These are phyloP conservation scores for Phytophthora sp. DNA, from an alignment of 352 stramenopile species.

Conservation along the genomic window DNA sequence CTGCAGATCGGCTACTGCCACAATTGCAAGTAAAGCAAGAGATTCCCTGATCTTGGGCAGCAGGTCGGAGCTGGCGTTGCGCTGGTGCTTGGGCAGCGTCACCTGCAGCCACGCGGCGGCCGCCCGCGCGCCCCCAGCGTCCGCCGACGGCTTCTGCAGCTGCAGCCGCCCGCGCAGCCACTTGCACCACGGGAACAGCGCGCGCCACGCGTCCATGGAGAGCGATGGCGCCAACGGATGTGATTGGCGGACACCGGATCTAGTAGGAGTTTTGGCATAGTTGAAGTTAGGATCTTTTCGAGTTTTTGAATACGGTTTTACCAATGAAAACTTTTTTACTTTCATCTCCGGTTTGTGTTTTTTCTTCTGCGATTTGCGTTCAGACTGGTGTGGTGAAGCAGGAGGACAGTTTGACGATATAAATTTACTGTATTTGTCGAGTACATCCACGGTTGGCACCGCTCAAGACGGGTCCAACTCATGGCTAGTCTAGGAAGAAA, in stretches of 20 bases:
- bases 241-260: too few relatives aligned
- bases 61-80: conserved; percentile 21
- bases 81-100: conserved; percentile 36
- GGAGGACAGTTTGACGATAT: too few relatives aligned
- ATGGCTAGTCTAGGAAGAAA: conserved; percentile 51
- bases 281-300: too few relatives aligned
- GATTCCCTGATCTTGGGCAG: conserved; percentile 35
- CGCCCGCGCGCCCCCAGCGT: too few relatives aligned
- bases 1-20: conserved; percentile 22
- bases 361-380: too few relatives aligned
- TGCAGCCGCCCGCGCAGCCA: conserved; percentile 35
- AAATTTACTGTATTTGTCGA: conserved; percentile 7
- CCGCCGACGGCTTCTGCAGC: conserved; percentile 15
- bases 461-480: neutral
- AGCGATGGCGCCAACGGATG: conserved; percentile 10
- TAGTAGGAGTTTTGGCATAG: too few relatives aligned
- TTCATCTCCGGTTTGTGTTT: too few relatives aligned
- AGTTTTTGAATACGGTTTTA: neutral
- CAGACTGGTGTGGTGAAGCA: too few relatives aligned
- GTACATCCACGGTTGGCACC: neutral
- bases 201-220: conserved; percentile 28
- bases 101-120: conserved; percentile 26
- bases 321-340: too few relatives aligned
- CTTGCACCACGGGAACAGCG: conserved; percentile 39
- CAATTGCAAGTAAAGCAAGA: conserved; percentile 33